Evolutionary conservation across 169 alveolate genomes (phyloP).

Genomic region (Plasmodium blacklocki): DNA sequence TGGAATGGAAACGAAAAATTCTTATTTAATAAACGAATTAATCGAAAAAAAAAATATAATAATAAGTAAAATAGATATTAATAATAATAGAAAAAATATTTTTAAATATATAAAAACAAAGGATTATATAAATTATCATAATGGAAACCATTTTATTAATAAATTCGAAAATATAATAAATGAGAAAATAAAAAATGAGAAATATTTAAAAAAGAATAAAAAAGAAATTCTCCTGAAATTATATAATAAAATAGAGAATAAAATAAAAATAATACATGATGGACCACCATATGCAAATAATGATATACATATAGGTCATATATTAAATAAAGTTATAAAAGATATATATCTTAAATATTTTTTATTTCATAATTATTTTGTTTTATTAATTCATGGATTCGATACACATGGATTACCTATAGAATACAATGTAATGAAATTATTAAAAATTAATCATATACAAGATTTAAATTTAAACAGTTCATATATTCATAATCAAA

Average conservation of each 20-base stretch:
- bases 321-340: conserved; percentile 88
- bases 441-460: conserved; percentile 62
- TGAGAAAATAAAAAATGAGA: neutral
- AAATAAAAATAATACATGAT: conserved; percentile 82
- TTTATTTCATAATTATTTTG: conserved; percentile 82
- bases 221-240: conserved; percentile 15
- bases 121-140: neutral
- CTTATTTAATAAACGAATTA: neutral
- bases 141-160: too few species aligned
- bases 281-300: conserved; percentile 95
- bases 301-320: conserved; percentile 90
- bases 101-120: neutral
- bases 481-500: neutral
- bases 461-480: conserved; percentile 22
- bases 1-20: neutral
- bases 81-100: neutral
- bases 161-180: conserved; percentile 11
- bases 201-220: conserved; percentile 5
- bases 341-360: conserved; percentile 85
- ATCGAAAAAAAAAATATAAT: neutral
- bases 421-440: conserved; percentile 83
- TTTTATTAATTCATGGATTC: conserved; percentile 90
- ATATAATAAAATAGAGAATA: conserved; percentile 7
- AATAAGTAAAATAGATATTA: neutral
- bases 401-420: conserved; percentile 94